These are phyloP conservation scores for Mychonastes homosphaera DNA, from an alignment of 139 green algal genomes.

Conservation along the genomic window DNA sequence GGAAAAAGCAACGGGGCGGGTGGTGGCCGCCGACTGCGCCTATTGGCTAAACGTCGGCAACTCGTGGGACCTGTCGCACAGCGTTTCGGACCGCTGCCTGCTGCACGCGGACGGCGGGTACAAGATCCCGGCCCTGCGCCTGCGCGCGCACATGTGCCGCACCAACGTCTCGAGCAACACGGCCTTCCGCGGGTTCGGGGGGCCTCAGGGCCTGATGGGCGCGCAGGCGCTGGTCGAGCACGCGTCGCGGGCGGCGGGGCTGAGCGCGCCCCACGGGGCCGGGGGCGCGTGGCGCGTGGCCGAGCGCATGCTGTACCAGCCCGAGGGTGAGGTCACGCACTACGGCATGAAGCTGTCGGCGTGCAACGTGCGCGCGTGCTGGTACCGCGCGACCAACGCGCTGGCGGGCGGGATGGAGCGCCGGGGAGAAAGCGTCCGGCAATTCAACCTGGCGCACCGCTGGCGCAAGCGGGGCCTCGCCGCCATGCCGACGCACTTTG, in stretches of 20 bases:
- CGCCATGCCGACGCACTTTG: constrained; percentile 89
- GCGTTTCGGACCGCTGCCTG: constrained; percentile 84
- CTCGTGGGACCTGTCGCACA: constrained; percentile 63
- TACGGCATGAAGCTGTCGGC: constrained; percentile 64
- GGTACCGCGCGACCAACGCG: constrained; percentile 28
- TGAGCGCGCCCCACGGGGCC: background rate
- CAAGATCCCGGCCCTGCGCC: constrained; percentile 55
- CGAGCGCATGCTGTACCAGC: constrained; percentile 67
- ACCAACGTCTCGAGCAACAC: constrained; percentile 89
- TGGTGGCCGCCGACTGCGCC: background rate
- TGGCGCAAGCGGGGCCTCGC: constrained; percentile 84
- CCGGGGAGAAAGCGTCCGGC: too few relatives aligned
- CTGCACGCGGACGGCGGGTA: constrained; percentile 74
- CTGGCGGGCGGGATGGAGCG: too few relatives aligned
- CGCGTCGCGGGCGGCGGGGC: too few relatives aligned
- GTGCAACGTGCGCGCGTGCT: constrained; percentile 40
- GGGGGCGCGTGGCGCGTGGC: constrained; percentile 5
- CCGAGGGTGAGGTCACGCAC: constrained; percentile 68
- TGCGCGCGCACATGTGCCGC: constrained; percentile 58
- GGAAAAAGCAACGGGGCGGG: constrained; percentile 4
- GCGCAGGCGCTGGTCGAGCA: constrained; percentile 77
- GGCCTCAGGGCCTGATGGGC: constrained; percentile 60
- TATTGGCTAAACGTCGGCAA: constrained; percentile 36
- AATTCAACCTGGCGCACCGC: constrained; percentile 21
- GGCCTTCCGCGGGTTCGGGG: constrained; percentile 61